Evolutionary conservation across 2,329 filamentous ascomycete genomes (phyloP).

Genomic region (Mycocentrospora acerina): DNA sequence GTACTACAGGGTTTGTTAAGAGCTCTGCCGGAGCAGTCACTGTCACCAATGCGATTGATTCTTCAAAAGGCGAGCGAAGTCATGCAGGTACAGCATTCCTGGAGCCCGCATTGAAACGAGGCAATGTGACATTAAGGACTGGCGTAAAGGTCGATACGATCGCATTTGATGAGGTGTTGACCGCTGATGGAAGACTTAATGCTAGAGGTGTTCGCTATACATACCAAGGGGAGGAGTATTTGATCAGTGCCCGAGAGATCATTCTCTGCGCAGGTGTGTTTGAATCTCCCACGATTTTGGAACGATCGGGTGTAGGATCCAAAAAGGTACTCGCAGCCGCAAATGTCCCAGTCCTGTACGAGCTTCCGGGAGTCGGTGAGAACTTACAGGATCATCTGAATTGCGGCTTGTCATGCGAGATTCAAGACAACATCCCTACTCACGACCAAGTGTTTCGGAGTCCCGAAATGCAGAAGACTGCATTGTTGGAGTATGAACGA

Average conservation of each 20-base stretch:
- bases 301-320: constrained; percentile 24
- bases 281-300: constrained; percentile 19
- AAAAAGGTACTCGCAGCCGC: constrained; percentile 9
- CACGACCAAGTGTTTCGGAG: constrained; percentile 19
- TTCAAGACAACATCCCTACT: constrained; percentile 19
- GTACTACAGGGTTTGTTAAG: constrained; percentile 9
- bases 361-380: constrained; percentile 23
- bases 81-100: constrained; percentile 21
- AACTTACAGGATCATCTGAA: constrained; percentile 35
- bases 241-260: constrained; percentile 17
- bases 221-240: constrained; percentile 5
- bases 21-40: constrained; percentile 16
- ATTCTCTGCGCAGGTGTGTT: constrained; percentile 23
- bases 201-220: constrained; percentile 15
- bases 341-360: constrained; percentile 13
- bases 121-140: constrained; percentile 15
- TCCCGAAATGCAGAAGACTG: constrained; percentile 10
- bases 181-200: constrained; percentile 11
- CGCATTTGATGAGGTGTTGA: constrained; percentile 8
- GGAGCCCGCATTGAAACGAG: constrained; percentile 17
- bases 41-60: constrained; percentile 18
- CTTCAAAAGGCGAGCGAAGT: constrained; percentile 18
- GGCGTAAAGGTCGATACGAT: constrained; percentile 16
- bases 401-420: too few species aligned
- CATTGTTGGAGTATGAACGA: constrained; percentile 13